Evolutionary conservation across 2,329 filamentous ascomycete species (phyloP), one percentile per base, ranked within the genome.

Genomic region (Colletotrichum higginsianum): DNA sequence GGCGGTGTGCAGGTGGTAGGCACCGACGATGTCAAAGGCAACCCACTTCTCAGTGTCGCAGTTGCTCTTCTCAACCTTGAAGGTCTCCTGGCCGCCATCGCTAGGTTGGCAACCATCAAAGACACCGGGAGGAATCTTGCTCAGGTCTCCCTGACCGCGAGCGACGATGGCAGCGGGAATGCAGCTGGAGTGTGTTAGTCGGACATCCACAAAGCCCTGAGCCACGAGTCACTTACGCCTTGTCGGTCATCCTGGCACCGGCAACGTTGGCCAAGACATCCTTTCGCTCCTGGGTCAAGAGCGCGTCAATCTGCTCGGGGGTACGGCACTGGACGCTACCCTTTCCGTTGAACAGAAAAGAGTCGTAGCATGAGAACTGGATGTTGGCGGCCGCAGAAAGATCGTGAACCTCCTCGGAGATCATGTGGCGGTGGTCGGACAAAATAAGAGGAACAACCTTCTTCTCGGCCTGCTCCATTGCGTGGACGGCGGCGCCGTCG

Each of bases 291-390:
- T 77, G 72, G 7, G 72, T 80, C 21, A 82, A 71, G 8, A 83
- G 81, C 2, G 80, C 75, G 40, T 82, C 78, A 6, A 90, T 81
- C 49, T 86, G 80, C 5, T 82, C 81, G 7, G 80, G 79, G 0
- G 83, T 77, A 50, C 86, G 81, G 76, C 90, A 91, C 58, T 86
- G 79, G 0, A 89, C 85, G 1, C 83, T 82, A 3, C 89, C 89
- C 74, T 90, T 88, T 30, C 90, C 90, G 69, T 92, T 92, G 61
- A 92, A 83, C 13, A 92, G 79, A 16, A 92, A 81, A 0, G 89
- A 86, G 75, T 91, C 90, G 73, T 88, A 88, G 80, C 90, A 92
- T 0, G 84, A 82, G 26, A 83, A 82, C 66, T 89, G 87, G 11
- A 88, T 79, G 5, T 83, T 83, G 1, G 86, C 80, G 0, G 78